These are phyloP conservation scores for Phytophthora cactorum DNA, from an alignment of 352 stramenopile genomes.

Conservation along the genomic window DNA sequence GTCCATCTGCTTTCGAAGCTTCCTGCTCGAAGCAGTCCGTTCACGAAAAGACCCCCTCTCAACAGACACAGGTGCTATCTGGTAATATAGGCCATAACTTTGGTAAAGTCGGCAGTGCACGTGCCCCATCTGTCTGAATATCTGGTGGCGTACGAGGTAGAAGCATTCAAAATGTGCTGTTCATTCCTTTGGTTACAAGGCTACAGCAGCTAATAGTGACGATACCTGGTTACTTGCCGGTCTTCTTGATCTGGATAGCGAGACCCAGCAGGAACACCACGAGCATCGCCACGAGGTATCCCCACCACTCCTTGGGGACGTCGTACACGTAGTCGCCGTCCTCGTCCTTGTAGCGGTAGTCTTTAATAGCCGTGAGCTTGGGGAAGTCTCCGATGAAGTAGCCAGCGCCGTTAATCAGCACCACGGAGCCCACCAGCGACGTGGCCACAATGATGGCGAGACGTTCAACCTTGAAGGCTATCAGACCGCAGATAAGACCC, in stretches of 20 bases:
- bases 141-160: neutral
- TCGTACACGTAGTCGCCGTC: constrained; percentile 48
- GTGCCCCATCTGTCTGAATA: constrained; percentile 5
- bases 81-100: neutral
- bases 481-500: constrained; percentile 44
- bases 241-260: constrained; percentile 67
- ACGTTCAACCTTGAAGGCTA: constrained; percentile 56
- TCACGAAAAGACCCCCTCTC: constrained; percentile 7
- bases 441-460: constrained; percentile 65
- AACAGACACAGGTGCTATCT: constrained; percentile 1
- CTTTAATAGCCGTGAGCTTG: constrained; percentile 40
- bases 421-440: constrained; percentile 50
- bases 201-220: constrained; percentile 17
- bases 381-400: constrained; percentile 72
- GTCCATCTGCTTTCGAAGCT: constrained; percentile 19
- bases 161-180: constrained; percentile 15
- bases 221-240: constrained; percentile 34
- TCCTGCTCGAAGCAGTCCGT: neutral
- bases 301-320: constrained; percentile 60
- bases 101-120: neutral
- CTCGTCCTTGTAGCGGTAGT: constrained; percentile 44
- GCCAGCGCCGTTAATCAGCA: constrained; percentile 57
- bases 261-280: constrained; percentile 50
- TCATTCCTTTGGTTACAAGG: constrained; percentile 5
- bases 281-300: constrained; percentile 53